These are phyloP conservation scores for Diutina ranongensis DNA, from an alignment of 1,139 yeast genomes.

Conservation along the genomic window DNA sequence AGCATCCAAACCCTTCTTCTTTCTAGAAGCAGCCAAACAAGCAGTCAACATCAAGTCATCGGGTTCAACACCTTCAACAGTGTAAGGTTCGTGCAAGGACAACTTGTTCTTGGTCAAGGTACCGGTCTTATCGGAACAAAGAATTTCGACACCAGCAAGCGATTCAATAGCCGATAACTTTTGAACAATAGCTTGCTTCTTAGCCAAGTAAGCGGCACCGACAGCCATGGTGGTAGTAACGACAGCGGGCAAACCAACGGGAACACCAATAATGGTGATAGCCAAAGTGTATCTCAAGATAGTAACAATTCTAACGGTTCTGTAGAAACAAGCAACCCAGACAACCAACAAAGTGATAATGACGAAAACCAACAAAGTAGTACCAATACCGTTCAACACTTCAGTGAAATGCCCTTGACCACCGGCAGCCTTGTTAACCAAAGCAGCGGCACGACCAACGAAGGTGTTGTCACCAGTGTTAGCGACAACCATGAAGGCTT, in stretches of 20 bases:
- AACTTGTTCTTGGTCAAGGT: conserved; percentile 96
- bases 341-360: conserved; percentile 79
- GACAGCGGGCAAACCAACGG: conserved; percentile 99
- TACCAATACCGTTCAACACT: conserved; percentile 96
- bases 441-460: conserved; percentile 95
- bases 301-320: conserved; percentile 79
- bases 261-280: conserved; percentile 98
- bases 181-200: conserved; percentile 97
- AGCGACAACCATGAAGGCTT: conserved; percentile 89
- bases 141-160: conserved; percentile 97
- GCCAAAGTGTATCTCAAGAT: conserved; percentile 93
- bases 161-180: conserved; percentile 97
- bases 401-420: conserved; percentile 97
- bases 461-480: conserved; percentile 91
- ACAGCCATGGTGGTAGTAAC: conserved; percentile 99
- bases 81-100: conserved; percentile 96
- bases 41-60: conserved; percentile 97
- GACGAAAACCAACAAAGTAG: conserved; percentile 80
- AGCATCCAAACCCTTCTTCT: conserved; percentile 98
- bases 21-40: conserved; percentile 96
- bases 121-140: conserved; percentile 99
- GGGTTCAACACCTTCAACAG: conserved; percentile 97
- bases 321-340: conserved; percentile 94
- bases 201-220: conserved; percentile 99
- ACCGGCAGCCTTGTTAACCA: conserved; percentile 89